Evolutionary conservation across 257 asterid genomes (phyloP).

Genomic region (Buddleja alternifolia): DNA sequence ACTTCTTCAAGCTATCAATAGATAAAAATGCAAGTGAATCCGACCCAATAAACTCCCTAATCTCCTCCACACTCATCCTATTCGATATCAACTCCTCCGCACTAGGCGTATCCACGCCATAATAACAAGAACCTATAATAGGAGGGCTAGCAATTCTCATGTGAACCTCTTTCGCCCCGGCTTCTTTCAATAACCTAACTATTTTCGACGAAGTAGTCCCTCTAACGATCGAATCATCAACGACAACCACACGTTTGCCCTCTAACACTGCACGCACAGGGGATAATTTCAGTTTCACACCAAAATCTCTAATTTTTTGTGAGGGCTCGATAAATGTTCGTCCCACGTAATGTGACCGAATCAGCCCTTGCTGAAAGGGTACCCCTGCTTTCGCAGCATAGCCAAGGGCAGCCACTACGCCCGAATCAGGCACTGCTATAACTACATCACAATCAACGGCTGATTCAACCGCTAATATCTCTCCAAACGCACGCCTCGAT

Average conservation of each 20-base stretch:
- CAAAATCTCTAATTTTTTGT: constrained; percentile 88
- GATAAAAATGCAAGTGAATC: constrained; percentile 82
- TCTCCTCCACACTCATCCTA: constrained; percentile 74
- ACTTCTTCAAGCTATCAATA: constrained; percentile 52
- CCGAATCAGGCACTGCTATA: constrained; percentile 93
- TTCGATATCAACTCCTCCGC: constrained; percentile 79
- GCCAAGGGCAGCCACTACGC: constrained; percentile 93
- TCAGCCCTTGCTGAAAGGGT: constrained; percentile 85
- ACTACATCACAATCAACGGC: constrained; percentile 95
- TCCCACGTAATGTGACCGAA: constrained; percentile 91
- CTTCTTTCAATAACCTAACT: constrained; percentile 83
- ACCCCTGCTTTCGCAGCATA: constrained; percentile 90
- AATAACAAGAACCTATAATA: constrained; percentile 76
- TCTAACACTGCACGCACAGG: constrained; percentile 86
- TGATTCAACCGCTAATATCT: constrained; percentile 67
- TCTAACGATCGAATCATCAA: constrained; percentile 92
- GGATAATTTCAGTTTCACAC: constrained; percentile 84
- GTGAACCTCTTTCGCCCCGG: constrained; percentile 91
- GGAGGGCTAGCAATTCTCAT: constrained; percentile 98
- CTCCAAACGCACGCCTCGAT: constrained; percentile 70
- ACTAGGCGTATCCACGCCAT: constrained; percentile 93
- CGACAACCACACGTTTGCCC: constrained; percentile 97
- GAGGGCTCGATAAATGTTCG: constrained; percentile 94
- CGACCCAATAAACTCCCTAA: constrained; percentile 75
- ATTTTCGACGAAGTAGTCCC: constrained; percentile 93